Evolutionary conservation across 768 basidiomycete species (phyloP), one percentile per base, ranked within the genome.

Genomic region (Boletus subcaerulescens): DNA sequence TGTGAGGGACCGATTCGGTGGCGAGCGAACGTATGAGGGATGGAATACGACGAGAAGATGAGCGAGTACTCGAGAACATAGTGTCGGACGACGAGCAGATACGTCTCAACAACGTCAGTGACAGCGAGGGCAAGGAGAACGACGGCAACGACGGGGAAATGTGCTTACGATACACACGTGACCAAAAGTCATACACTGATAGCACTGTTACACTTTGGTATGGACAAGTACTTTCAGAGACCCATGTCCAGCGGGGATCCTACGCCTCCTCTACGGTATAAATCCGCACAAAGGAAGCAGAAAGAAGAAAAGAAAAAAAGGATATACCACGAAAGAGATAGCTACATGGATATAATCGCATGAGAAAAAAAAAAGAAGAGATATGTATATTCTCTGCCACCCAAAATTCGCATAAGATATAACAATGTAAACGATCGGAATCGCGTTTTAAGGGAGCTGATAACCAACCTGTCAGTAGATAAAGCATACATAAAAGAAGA

Each of bases 1-100:
- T 68, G 15, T 60, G 62, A 38, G 65, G 48, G 5, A 66, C 46
- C 0, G 70, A 57, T 36, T 73, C 70, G 9, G 70, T 72, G 10
- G 68, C 44, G 15, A 70, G 55, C 3, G 52, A 56, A 18, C 68
- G 68, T 31, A 60, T 9, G 14, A 70, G 48, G 11, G 20, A 35
- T 8, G 56, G 63, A 20, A 69, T 7, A 17, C 32, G 61, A 43
- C 58, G 57, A 35, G 50, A 45, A 32, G 51, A 49, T 9, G 49
- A 36, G 18, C 61, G 63, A 32, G 61, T 47, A 39, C 44, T 59
- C n/a, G 63, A 52, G 49, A 67, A 18, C 68, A 71, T 70, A 61
- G 56, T 56, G 54, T 38, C 31, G 6, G n/a, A 53, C 58, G 46
- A 60, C 52, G 61, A 59, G 48, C 52, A 47, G 20, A 46, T 6